phyloP scores from a whole-genome alignment of 2,329 filamentous ascomycete species.

The Colletotrichum eremochloae region DNA sequence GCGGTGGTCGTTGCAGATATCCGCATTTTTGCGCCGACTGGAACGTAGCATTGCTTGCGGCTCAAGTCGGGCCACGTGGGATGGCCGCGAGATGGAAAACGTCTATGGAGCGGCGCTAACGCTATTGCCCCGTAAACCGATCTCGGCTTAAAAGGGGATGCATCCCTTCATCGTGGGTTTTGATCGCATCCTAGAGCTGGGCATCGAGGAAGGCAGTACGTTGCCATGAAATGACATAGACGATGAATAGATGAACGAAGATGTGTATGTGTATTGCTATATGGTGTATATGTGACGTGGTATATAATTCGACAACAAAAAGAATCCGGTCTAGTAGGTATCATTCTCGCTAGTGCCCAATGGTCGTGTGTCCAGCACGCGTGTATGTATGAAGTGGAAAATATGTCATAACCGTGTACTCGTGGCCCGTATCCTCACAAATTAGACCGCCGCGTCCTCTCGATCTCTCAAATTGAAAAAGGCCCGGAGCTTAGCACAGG shows the following conservation, averaged over 20 bases:
- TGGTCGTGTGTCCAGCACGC: slow-evolving; percentile 8
- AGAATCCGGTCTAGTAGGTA: neutral
- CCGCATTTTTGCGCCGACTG: slow-evolving; percentile 47
- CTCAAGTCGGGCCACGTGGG: slow-evolving; percentile 28
- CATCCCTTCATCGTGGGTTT: neutral
- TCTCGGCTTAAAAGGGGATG: too few species aligned
- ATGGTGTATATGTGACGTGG: neutral
- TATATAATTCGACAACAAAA: neutral
- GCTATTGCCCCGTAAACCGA: too few species aligned
- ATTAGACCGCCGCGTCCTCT: neutral
- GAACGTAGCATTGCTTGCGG: slow-evolving; percentile 46
- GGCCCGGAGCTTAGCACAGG: neutral
- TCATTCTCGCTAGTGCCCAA: neutral
- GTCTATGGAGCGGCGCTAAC: too few species aligned
- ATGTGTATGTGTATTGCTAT: neutral
- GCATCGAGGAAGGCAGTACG: neutral
- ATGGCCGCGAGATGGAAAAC: neutral
- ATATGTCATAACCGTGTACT: slow-evolving; percentile 5
- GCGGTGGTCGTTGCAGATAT: slow-evolving; percentile 49
- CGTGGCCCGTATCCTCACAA: neutral
- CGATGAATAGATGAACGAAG: neutral
- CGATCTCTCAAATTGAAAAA: neutral
- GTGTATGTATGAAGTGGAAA: neutral
- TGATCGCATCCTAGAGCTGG: neutral
- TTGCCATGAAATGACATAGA: too few species aligned